These are phyloP conservation scores for Brasilioporus rufonigricans DNA, from an alignment of 768 basidiomycete species.

Conservation along the genomic window DNA sequence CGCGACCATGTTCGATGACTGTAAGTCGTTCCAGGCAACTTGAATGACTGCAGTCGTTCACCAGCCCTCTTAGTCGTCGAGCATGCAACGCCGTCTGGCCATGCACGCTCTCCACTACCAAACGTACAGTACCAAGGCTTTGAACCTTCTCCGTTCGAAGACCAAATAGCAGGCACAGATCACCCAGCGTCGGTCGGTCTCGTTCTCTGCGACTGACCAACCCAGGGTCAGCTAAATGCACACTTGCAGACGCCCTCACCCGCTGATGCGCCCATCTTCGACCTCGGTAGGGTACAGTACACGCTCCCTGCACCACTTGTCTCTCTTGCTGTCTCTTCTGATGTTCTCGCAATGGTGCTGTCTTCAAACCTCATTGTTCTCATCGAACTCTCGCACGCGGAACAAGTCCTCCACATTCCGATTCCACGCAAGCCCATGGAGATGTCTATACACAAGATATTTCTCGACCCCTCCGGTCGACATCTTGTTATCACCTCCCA, in stretches of 20 bases:
- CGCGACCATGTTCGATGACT: slow-evolving; percentile 62
- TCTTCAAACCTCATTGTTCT: slow-evolving; percentile 75
- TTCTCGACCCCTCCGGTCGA: slow-evolving; percentile 89
- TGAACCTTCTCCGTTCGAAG: slow-evolving; percentile 62
- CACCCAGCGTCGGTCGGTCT: slow-evolving; percentile 27
- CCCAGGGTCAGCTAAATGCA: slow-evolving; percentile 28
- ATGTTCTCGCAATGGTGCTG: slow-evolving; percentile 83
- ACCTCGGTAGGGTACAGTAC: slow-evolving; percentile 87
- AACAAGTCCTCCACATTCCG: slow-evolving; percentile 80
- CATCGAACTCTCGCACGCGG: slow-evolving; percentile 85
- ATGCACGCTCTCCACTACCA: slow-evolving; percentile 43
- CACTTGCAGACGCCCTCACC: slow-evolving; percentile 31
- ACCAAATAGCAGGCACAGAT: slow-evolving; percentile 48
- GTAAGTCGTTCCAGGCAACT: slow-evolving; percentile 36
- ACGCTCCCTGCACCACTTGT: slow-evolving; percentile 82
- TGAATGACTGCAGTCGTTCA: not conserved
- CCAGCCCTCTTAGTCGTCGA: slow-evolving; percentile 68
- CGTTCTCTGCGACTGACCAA: not conserved
- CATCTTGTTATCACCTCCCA: slow-evolving; percentile 85
- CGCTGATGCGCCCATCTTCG: slow-evolving; percentile 61
- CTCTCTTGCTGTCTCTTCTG: slow-evolving; percentile 80
- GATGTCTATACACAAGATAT: slow-evolving; percentile 76
- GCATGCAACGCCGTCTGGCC: slow-evolving; percentile 59
- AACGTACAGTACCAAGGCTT: slow-evolving; percentile 85
- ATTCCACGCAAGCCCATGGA: slow-evolving; percentile 75